These are phyloP conservation scores for Acidomyces sp. DNA, from an alignment of 495 filamentous ascomycete species.

Conservation along the genomic window DNA sequence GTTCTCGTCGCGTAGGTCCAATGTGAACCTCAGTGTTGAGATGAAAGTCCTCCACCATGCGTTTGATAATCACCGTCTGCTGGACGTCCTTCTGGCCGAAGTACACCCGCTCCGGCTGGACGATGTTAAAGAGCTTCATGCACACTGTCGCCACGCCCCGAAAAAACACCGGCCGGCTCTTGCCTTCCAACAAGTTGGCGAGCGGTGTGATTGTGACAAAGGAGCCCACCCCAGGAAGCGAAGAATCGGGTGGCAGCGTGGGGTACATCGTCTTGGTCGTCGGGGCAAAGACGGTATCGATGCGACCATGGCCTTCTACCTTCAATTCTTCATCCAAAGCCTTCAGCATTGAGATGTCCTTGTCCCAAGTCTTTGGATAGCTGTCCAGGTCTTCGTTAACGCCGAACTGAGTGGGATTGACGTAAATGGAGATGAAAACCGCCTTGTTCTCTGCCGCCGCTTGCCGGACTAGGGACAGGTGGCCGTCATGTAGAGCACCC, in stretches of 20 bases:
- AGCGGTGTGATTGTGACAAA: slow-evolving; percentile 91
- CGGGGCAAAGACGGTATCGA: slow-evolving; percentile 76
- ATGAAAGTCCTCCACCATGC: slow-evolving; percentile 79
- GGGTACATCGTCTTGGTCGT: slow-evolving; percentile 80
- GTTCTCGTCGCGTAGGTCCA: slow-evolving; percentile 59
- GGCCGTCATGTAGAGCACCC: slow-evolving; percentile 87
- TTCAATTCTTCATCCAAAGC: slow-evolving; percentile 53
- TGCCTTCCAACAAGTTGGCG: slow-evolving; percentile 65
- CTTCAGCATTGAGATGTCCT: slow-evolving; percentile 53
- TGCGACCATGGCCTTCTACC: slow-evolving; percentile 44
- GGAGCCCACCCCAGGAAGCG: slow-evolving; percentile 48
- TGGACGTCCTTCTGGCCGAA: slow-evolving; percentile 98
- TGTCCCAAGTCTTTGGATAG: slow-evolving; percentile 84
- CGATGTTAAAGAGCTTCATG: slow-evolving; percentile 93
- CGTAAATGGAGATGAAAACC: slow-evolving; percentile 80
- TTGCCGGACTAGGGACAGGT: slow-evolving; percentile 72
- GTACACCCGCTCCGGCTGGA: slow-evolving; percentile 75
- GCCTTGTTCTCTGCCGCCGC: slow-evolving; percentile 73
- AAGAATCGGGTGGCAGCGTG: slow-evolving; percentile 64
- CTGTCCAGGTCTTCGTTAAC: slow-evolving; percentile 71
- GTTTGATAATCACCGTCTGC: slow-evolving; percentile 79
- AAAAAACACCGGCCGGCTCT: slow-evolving; percentile 86
- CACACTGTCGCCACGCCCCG: slow-evolving; percentile 90
- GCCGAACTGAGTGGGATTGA: slow-evolving; percentile 96
- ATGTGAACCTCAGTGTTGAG: slow-evolving; percentile 64